Evolutionary conservation across 2,329 filamentous ascomycete genomes (phyloP).

Genomic region (Hymenoscyphus repandus): DNA sequence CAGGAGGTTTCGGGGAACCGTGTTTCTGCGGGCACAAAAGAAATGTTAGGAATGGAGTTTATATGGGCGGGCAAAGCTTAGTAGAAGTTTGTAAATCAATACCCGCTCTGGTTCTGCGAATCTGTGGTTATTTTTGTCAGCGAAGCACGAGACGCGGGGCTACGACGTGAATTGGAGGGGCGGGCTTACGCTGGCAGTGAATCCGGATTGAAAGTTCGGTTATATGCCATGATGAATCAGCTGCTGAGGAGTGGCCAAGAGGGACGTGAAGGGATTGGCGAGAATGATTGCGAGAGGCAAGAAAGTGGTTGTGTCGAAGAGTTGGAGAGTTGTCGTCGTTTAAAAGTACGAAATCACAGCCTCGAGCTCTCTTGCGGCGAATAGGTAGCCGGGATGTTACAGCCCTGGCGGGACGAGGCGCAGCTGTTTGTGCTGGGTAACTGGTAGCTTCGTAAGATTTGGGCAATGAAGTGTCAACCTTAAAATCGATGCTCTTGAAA

Average conservation of each 20-base stretch:
- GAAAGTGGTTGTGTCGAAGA: not conserved
- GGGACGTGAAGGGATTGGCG: not conserved
- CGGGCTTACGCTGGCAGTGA: constrained; percentile 76
- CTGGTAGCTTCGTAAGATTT: no score
- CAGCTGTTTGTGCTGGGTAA: not conserved
- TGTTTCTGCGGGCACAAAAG: constrained; percentile 5
- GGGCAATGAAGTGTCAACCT: no score
- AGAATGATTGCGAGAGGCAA: not conserved
- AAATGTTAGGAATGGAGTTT: constrained; percentile 2
- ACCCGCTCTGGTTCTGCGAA: constrained; percentile 47
- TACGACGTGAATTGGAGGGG: constrained; percentile 8
- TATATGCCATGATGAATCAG: constrained; percentile 74
- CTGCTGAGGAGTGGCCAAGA: not conserved
- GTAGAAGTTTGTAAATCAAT: constrained; percentile 21
- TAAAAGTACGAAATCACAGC: not conserved
- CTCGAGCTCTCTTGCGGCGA: not conserved
- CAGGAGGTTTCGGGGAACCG: constrained; percentile 4
- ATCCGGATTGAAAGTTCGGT: constrained; percentile 88
- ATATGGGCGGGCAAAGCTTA: not conserved
- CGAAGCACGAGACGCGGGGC: not conserved
- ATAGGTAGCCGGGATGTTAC: not conserved
- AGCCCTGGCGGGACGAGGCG: not conserved
- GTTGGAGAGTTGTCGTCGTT: not conserved
- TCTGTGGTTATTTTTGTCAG: constrained; percentile 29
- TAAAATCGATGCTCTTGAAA: no score